Base-by-base conservation (phyloP, 2,329 filamentous ascomycete species). In the Calycina herbarum region DNA sequence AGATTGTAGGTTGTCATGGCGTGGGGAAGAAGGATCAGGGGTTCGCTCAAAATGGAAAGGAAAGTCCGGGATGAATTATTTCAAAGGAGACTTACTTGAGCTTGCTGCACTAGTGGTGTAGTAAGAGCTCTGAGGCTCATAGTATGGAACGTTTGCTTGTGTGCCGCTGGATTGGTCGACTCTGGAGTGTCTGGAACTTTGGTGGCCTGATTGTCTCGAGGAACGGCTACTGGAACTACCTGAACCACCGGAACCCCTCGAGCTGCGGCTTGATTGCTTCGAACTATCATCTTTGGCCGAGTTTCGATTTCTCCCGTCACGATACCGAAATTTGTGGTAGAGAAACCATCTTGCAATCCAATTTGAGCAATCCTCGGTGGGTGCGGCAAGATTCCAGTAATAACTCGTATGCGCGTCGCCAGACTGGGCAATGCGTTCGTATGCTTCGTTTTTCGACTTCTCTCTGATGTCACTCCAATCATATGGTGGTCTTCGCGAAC, bases 281-380 rank as follows among this genome's bases (percentile, higher is more conserved):
- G 42, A 48, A 6, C 58, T 59, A 40, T 57, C 57, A 38, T 59
- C 51, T 29, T 66, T 70, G 11, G 29, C 57, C 33, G 57, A n/a
- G 29, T 70, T 72, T 61, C 72, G 67, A 59, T 76, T 76, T 35
- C 74, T 69, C 3, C 74, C 74, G 66, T 76, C 74, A 58, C 74
- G 69, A 58, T 76, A 76, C 20, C 74, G 73, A 59, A 76, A 76
- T 62, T 76, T 76, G 57, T 76, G 74, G 61, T 76, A 76, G 2
- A 76, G 66, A 57, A 76, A 76, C 74, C 74, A 76, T 59, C 69
- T 69, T 31, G 74, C 74, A 45, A 76, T 73, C 74, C 74, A 76
- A 48, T 76, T 76, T 10, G 71, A 70, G 33, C 70, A 74, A 5
- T 70, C 72, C 2, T 54, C 42, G 15, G 67, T 68, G 4, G 66